Conservation (phyloP, 2,329 filamentous ascomycete genomes). For the Ophiostoma pallidulum region DNA sequence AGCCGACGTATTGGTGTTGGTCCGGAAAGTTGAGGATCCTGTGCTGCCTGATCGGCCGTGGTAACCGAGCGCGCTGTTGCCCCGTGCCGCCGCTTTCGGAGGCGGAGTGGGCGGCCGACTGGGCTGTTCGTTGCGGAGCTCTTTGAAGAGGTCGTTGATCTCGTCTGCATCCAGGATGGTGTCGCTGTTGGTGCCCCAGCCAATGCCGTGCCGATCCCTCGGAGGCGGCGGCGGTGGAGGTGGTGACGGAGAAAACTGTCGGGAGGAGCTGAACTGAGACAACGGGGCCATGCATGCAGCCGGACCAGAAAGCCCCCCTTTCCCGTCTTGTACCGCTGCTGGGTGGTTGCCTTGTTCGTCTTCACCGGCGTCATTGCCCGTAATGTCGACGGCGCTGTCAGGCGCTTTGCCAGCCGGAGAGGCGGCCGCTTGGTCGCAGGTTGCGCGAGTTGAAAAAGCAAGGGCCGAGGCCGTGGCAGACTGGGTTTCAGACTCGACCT, state of each 20-base stretch:
- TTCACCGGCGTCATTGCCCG: conserved; percentile 19
- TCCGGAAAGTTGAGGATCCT: neutral
- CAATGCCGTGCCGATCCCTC: too few relatives aligned
- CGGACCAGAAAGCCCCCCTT: too few relatives aligned
- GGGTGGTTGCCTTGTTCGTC: neutral
- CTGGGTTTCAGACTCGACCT: too few relatives aligned
- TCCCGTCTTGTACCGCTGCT: too few relatives aligned
- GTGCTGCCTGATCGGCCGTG: neutral
- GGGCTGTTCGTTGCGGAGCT: conserved; percentile 20
- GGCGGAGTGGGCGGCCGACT: conserved; percentile 22
- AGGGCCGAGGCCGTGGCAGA: too few relatives aligned
- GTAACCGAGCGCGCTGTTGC: conserved; percentile 1
- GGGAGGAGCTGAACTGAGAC: neutral
- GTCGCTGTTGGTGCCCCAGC: neutral
- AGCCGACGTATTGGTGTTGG: too few relatives aligned
- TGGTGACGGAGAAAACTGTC: neutral
- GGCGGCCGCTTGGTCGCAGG: too few relatives aligned
- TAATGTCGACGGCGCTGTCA: conserved; percentile 33
- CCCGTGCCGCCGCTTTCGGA: conserved; percentile 17
- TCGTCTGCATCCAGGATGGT: conserved; percentile 22
- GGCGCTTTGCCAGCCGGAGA: conserved; percentile 28
- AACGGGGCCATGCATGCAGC: neutral
- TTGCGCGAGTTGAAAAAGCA: too few relatives aligned
- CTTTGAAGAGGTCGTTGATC: conserved; percentile 23
- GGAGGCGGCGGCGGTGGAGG: conserved; percentile 14